Evolutionary conservation across 805 yeast species (phyloP), one percentile per base, ranked within the genome.

Genomic region (Kurtzmaniella fragi): DNA sequence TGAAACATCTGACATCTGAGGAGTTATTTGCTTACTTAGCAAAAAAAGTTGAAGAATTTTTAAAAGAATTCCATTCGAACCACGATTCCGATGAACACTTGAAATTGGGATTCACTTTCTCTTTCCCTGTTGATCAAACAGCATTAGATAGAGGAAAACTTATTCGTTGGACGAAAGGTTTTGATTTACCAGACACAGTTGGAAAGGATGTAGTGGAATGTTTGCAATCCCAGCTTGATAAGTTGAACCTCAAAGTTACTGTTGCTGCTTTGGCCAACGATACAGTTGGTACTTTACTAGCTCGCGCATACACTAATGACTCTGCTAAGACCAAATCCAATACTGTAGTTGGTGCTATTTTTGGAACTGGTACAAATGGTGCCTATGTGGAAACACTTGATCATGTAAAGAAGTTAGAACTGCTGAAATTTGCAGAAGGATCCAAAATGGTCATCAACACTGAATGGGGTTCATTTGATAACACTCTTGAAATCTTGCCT

Each of bases 401-500:
- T 31, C 75, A 81, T 40, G 85, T 93, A 49, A 76, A 75, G 40
- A 91, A 93, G 63, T 70, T 90, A 45, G 77, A 79, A n/a, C 38
- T 45, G 4, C 35, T 34, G 1, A 40, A 42, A 3, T 35, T 58
- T 7, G 70, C 74, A 2, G 62, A 67, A 27, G 81, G 78, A 28
- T 70, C 73, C 38, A 68, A 71, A 2, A 90, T 90, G 96, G 84
- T 88, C 46, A 75, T 90, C 52, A 90, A 90, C 67, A 90, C 96
- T 34, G 99, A 93, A 64, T 93, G 98, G 96, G 98, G 98, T 46
- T 88, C 96, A 32, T 91, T 90, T 54, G 98, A 91, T 63, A 91
- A 91, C 56, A 81, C 78, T 16, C 71, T 89, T 44, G 71, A 77
- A 48, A 69, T 80, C 31, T 70, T 91, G 46, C 97, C 97, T 43